Evolutionary conservation across 352 stramenopile species (phyloP).

Genomic region (Globisporangium abappressorium): DNA sequence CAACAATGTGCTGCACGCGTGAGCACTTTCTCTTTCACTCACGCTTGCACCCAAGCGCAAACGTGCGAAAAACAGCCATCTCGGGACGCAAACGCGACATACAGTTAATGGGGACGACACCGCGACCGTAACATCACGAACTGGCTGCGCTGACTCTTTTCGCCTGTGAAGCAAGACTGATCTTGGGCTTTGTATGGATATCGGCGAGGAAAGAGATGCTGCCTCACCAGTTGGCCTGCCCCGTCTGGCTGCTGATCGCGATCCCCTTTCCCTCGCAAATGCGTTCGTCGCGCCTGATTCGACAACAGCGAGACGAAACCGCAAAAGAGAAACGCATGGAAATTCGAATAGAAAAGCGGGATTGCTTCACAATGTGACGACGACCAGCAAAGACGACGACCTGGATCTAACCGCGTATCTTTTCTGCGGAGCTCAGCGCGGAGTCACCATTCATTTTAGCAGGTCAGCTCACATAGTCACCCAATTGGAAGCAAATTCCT

Average conservation of each 20-base stretch:
- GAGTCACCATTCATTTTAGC: not conserved
- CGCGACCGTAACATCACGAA: not conserved
- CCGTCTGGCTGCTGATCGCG: not conserved
- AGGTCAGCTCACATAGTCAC: not conserved
- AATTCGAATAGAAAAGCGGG: not conserved
- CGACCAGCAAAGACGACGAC: not conserved
- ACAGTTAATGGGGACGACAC: not conserved
- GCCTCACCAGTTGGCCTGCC: not conserved
- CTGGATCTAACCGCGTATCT: not conserved
- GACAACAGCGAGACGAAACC: not conserved
- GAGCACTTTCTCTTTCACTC: not conserved
- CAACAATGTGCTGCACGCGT: too few relatives aligned
- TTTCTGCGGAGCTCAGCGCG: conserved; percentile 1
- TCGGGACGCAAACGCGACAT: not conserved
- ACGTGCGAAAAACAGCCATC: conserved; percentile 3
- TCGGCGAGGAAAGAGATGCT: too few relatives aligned
- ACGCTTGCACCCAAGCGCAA: not conserved
- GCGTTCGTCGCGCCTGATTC: not conserved
- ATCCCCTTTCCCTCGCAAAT: not conserved
- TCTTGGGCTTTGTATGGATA: not conserved
- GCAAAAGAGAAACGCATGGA: conserved; percentile 6
- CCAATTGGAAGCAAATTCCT: not conserved
- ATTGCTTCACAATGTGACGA: not conserved
- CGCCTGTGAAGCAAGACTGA: not conserved
- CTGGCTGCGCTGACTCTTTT: conserved; percentile 2